phyloP scores from a whole-genome alignment of 2,329 filamentous ascomycete genomes.

The Claviceps africana region DNA sequence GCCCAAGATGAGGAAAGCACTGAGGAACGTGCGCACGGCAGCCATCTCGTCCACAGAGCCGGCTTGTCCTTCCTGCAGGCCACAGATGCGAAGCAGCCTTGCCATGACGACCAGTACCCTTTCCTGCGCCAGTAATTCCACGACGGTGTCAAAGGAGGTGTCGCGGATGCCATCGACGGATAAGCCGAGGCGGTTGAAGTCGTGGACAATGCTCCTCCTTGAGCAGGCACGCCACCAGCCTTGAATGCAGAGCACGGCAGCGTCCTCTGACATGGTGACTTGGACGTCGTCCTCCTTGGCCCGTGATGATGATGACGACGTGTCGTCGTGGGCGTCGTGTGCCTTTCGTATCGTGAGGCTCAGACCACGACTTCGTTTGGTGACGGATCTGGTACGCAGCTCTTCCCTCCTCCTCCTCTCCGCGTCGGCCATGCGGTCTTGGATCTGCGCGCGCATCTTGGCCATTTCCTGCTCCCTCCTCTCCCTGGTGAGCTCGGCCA shows the following conservation, averaged over 20 bases:
- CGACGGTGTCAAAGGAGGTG: conserved; percentile 61
- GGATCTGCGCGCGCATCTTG: conserved; percentile 59
- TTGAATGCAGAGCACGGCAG: conserved; percentile 53
- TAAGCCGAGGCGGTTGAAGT: conserved; percentile 52
- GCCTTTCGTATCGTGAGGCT: conserved; percentile 39
- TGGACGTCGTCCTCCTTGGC: conserved; percentile 31
- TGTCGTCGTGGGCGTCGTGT: conserved; percentile 11
- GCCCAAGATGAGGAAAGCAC: conserved; percentile 65
- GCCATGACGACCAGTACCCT: conserved; percentile 52
- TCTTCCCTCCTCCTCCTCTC: conserved; percentile 57
- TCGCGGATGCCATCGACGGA: conserved; percentile 57
- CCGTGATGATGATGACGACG: conserved; percentile 27
- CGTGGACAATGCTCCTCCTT: conserved; percentile 45
- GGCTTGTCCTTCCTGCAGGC: conserved; percentile 49
- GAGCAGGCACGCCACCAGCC: conserved; percentile 51
- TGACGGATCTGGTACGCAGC: conserved; percentile 39
- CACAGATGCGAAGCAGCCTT: conserved; percentile 54
- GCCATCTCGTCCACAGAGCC: conserved; percentile 55
- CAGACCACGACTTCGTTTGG: conserved; percentile 37
- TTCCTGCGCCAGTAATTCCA: conserved; percentile 51
- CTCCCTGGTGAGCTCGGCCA: conserved; percentile 72
- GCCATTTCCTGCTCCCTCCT: conserved; percentile 61
- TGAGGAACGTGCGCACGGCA: conserved; percentile 61
- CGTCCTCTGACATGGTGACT: conserved; percentile 38
- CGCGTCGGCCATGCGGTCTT: conserved; percentile 66